Evolutionary conservation across 345 rosid genomes (phyloP), one percentile per base, ranked within the genome.

Genomic region (Noccaea bulbosa): DNA sequence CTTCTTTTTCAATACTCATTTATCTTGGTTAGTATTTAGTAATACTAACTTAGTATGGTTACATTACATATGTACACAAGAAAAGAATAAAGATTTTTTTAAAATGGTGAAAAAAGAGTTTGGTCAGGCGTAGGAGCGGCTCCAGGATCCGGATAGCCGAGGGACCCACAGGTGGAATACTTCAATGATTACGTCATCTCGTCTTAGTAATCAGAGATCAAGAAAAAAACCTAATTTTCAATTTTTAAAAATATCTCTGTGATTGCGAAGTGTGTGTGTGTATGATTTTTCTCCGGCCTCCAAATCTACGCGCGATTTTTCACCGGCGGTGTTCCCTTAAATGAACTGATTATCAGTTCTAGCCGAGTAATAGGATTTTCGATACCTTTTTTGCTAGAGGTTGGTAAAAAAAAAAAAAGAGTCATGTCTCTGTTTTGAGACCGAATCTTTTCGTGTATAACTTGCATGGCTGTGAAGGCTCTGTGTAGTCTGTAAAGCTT

Each of bases 391-490:
- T 2, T 35, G 27, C 27, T 39, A 15, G 14, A 11, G 57, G 57
- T 2, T 2, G 37, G 15, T 11, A 40, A 27, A 27, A 35, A 41
- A 52, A 55, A 55, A 10, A 73, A 46, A 57, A 38, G 54, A 62
- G 30, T 22, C 53, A 57, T 51, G 73, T 77, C 61, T 65, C 39
- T 67, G 71, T 53, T 55, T 40, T 59, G 35, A 75, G 71, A 61
- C 64, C 27, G 69, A 52, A 60, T 56, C 75, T 65, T 62, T 55
- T 27, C 77, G 75, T 70, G 67, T 33, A 64, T 71, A 52, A 66
- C 72, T 72, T 84, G 89, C 95, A 88, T 88, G 91, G 89, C 83
- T 78, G 80, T 67, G 61, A 78, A 73, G 74, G 71, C 78, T 81
- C 70, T 73, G 62, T 80, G 82, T 78, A 51, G 62, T 79, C 79